Conservation (phyloP, 2,329 filamentous ascomycete species). For the Cercospora beticola region DNA sequence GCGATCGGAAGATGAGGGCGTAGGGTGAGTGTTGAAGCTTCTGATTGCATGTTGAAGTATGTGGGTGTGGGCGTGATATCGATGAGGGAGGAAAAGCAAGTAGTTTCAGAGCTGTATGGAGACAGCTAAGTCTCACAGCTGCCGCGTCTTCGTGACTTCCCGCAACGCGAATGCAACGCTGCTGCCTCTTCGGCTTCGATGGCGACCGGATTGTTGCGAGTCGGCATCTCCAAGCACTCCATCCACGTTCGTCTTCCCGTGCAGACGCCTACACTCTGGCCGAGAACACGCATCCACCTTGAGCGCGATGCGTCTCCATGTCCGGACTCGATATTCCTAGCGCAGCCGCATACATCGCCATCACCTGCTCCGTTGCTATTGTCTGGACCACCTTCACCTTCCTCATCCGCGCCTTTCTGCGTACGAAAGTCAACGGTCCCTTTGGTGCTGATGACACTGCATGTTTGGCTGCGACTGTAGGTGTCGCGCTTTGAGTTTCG, state of each 20-base stretch:
- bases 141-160: too few relatives aligned
- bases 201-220: too few relatives aligned
- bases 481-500: too few relatives aligned
- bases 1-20: neutral
- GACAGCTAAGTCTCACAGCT: neutral
- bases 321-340: constrained; percentile 27
- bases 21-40: neutral
- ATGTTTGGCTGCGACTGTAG: too few relatives aligned
- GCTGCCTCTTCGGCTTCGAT: neutral
- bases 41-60: neutral
- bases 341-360: constrained; percentile 27
- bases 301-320: constrained; percentile 7
- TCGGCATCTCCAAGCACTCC: too few relatives aligned
- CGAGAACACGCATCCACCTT: neutral
- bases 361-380: constrained; percentile 27
- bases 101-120: too few relatives aligned
- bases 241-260: neutral
- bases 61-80: neutral
- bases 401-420: constrained; percentile 32
- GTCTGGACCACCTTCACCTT: constrained; percentile 30
- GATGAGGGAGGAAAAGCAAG: neutral
- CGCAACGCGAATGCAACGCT: neutral
- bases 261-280: neutral
- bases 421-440: constrained; percentile 33
- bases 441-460: constrained; percentile 33